These are phyloP conservation scores for Trichoderma brevicompactum DNA, from an alignment of 2,329 filamentous ascomycete genomes.

Conservation along the genomic window DNA sequence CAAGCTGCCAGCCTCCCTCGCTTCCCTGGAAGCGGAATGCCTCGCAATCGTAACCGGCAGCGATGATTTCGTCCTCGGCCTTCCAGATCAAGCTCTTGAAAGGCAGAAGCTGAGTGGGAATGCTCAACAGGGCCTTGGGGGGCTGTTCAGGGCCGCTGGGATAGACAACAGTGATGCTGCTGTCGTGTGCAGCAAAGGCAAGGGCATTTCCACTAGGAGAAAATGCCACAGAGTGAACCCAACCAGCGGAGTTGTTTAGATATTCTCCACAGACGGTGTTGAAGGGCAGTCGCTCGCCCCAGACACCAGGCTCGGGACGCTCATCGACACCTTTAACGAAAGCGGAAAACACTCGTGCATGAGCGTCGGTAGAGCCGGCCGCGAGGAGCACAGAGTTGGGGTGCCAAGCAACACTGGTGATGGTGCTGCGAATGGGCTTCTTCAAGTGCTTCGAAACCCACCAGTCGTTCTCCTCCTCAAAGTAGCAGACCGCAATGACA, in stretches of 20 bases:
- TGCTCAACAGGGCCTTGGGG: conserved; percentile 84
- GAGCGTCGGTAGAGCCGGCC: conserved; percentile 94
- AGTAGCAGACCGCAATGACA: conserved; percentile 96
- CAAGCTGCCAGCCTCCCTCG: conserved; percentile 80
- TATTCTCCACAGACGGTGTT: conserved; percentile 98
- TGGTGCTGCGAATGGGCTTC: conserved; percentile 97
- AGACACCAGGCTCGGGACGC: conserved; percentile 82
- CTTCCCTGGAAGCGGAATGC: conserved; percentile 86
- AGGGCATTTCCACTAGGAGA: conserved; percentile 91
- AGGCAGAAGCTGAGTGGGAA: conserved; percentile 86
- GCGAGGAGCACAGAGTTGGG: conserved; percentile 95
- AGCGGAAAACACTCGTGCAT: conserved; percentile 90
- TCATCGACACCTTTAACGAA: conserved; percentile 96
- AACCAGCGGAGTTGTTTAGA: conserved; percentile 93
- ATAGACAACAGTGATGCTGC: conserved; percentile 95
- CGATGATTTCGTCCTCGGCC: conserved; percentile 88
- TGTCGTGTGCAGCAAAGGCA: conserved; percentile 93
- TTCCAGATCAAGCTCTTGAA: conserved; percentile 95
- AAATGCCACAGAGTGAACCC: conserved; percentile 93
- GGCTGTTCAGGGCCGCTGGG: conserved; percentile 89
- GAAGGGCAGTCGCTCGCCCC: conserved; percentile 95
- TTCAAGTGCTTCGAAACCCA: conserved; percentile 99
- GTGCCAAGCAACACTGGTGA: conserved; percentile 94
- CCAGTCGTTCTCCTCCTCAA: conserved; percentile 99
- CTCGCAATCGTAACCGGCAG: conserved; percentile 88